Base-by-base conservation (phyloP, 2,329 filamentous ascomycete genomes). In the Didymella arachidicola region DNA sequence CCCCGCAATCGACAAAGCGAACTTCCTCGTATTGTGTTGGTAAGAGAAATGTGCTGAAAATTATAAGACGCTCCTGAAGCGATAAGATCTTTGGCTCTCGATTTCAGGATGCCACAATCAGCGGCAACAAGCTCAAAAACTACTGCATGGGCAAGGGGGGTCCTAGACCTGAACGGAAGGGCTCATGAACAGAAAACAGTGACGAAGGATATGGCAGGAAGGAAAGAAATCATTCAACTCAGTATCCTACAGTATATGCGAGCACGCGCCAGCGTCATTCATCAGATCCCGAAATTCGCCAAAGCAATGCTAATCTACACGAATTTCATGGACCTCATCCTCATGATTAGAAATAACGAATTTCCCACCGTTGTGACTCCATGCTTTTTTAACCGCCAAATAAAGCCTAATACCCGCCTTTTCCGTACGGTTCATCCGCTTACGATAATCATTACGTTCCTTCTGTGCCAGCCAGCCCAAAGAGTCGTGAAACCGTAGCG, bases 241-340 rank as follows among this genome's bases (percentile, higher is more conserved):
- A 59, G 25, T 69, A 69, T 69, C 66, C 63, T 69, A 69, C 66
- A 69, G 57, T 66, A 63, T 67, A 63, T 66, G 63, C 59, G 64
- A 27, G 46, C 43, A 34, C 45, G 41, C 39, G 47, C 51, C 32
- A 49, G 55, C 54, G 53, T 53, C 43, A 30, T 54, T 50, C 51
- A 34, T 39, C 54, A 32, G 41, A 61, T 44, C 43, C 59, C 55
- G 48, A 53, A 53, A 51, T 57, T 59, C 59, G 58, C 60, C 60
- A 41, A 45, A 50, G 47, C 42, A 64, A 66, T 64, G 62, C 64
- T 63, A 63, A 46, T 67, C 61, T 66, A 67, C 65, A 67, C 36
- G 52, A 55, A 53, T 47, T 46, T 26, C 53, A 57, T 36, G n/a
- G 36, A 19, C 38, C 44, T 39, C 26, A 48, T 60, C 48, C 46